Base-by-base conservation (phyloP, 495 filamentous ascomycete genomes). In the Glarea lozoyensis region DNA sequence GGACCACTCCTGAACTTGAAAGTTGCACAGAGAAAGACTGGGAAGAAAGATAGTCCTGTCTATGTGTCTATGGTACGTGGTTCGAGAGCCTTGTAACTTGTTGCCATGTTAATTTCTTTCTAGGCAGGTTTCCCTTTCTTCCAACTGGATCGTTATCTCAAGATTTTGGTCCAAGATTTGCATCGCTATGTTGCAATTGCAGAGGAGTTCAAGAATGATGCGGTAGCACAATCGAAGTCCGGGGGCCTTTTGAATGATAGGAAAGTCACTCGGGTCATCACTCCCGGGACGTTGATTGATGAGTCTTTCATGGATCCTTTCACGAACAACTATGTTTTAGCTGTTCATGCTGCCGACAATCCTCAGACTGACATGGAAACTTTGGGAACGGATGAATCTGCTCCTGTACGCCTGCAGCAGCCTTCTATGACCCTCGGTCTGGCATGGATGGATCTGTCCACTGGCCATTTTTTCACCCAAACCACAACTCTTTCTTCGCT, bases 221-320 rank as follows among this genome's bases (percentile, higher is more conserved):
- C 75, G 31, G 72, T 80, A 25, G 68, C 72, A 29, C 85, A 76
- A 62, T 64, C 74, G 31, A 86, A 80, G 44, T 72, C 77, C 10
- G 84, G 84, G 5, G 85, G 85, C 2, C 65, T 93, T 38, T 62
- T 86, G 59, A 93, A 88, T 56, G 85, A 89, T 55, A 80, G 92
- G 31, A 78, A 69, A 47, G 85, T 99, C 12, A 74, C 85, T 31
- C 79, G 92, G 30, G 81, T 96, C 42, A 74, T 99, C 58, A 95
- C 92, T 0, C 88, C 93, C 0, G 92, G 92, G 7, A 99, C 92
- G 1, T 63, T 97, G 32, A 94, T 97, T 52, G 92, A 99, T 59
- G 93, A 99, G 61, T 88, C 89, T 49, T 97, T 96, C 60, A 84
- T 97, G 67, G 84, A 96, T 54, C 82, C 87, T 0, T 88, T 82